phyloP scores from a whole-genome alignment of 2,329 filamentous ascomycete genomes.

The Pseudogymnoascus sp. region DNA sequence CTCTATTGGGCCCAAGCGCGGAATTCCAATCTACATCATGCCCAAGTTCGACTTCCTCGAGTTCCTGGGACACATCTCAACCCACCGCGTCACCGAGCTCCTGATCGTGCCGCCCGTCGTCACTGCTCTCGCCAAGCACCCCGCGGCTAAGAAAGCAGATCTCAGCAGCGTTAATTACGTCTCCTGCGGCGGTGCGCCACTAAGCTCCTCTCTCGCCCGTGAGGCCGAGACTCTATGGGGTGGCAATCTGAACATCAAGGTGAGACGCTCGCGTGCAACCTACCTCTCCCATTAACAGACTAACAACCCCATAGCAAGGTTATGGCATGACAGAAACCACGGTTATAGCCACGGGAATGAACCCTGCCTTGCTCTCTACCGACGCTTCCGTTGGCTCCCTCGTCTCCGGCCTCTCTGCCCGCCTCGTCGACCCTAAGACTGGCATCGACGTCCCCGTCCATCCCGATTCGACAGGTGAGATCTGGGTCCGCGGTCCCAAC shows the following conservation, averaged over 20 bases:
- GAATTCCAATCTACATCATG: conserved; percentile 73
- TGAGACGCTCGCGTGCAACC: not conserved
- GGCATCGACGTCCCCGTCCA: conserved; percentile 42
- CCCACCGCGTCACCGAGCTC: conserved; percentile 61
- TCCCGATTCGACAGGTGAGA: conserved; percentile 56
- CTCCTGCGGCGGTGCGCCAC: conserved; percentile 63
- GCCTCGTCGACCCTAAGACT: conserved; percentile 56
- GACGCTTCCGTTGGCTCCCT: conserved; percentile 58
- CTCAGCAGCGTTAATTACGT: conserved; percentile 57
- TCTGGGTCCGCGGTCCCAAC: conserved; percentile 66
- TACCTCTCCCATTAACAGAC: not conserved
- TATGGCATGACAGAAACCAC: conserved; percentile 88
- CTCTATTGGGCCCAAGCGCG: conserved; percentile 49
- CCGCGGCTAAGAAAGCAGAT: conserved; percentile 59
- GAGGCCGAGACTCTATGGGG: conserved; percentile 54
- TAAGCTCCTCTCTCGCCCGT: conserved; percentile 49
- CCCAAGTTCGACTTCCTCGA: conserved; percentile 66
- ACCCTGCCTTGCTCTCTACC: conserved; percentile 42
- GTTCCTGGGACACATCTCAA: conserved; percentile 63
- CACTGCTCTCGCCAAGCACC: conserved; percentile 65
- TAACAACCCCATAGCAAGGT: conserved; percentile 48
- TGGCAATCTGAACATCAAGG: conserved; percentile 44
- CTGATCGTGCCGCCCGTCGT: conserved; percentile 69
- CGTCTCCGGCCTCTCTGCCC: conserved; percentile 62
- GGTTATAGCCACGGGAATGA: conserved; percentile 62